phyloP scores from a whole-genome alignment of 2,329 filamentous ascomycete genomes.

The Juglanconis sp. region DNA sequence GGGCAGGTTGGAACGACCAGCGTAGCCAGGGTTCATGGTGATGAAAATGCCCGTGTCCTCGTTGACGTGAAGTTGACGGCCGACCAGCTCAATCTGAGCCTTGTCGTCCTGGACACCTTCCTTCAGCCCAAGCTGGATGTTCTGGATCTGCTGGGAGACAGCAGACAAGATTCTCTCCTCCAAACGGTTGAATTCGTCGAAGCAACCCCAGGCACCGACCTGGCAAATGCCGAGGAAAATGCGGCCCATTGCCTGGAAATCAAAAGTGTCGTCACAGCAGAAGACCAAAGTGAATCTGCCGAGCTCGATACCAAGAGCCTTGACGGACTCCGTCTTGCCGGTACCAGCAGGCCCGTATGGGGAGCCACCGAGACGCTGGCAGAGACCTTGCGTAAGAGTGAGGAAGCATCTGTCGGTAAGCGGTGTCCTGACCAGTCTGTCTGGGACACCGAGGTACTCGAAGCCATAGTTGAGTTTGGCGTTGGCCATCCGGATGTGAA shows the following conservation, averaged over 20 bases:
- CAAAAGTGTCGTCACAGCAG: constrained; percentile 99
- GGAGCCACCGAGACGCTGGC: constrained; percentile 91
- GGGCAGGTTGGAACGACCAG: constrained; percentile 92
- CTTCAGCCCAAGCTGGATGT: constrained; percentile 94
- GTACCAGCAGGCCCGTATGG: constrained; percentile 97
- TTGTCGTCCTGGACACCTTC: constrained; percentile 78
- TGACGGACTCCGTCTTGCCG: constrained; percentile 98
- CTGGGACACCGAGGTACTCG: constrained; percentile 94
- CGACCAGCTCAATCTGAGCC: constrained; percentile 89
- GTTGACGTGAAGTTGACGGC: constrained; percentile 85
- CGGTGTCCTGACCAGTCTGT: constrained; percentile 92
- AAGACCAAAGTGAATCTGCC: constrained; percentile 98
- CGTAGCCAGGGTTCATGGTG: constrained; percentile 99
- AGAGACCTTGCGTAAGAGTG: constrained; percentile 92
- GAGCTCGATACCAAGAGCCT: constrained; percentile 92
- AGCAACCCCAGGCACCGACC: constrained; percentile 98
- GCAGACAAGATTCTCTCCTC: constrained; percentile 97
- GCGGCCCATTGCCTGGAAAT: constrained; percentile 99
- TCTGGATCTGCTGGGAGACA: constrained; percentile 98
- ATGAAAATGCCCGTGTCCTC: constrained; percentile 98
- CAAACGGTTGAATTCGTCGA: constrained; percentile 99
- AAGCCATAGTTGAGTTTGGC: constrained; percentile 94
- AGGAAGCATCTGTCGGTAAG: constrained; percentile 98
- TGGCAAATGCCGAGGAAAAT: constrained; percentile 99
- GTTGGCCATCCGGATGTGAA: constrained; percentile 95